phyloP scores from a whole-genome alignment of 768 basidiomycete species.

The Phlebiopsis flavidoalba region DNA sequence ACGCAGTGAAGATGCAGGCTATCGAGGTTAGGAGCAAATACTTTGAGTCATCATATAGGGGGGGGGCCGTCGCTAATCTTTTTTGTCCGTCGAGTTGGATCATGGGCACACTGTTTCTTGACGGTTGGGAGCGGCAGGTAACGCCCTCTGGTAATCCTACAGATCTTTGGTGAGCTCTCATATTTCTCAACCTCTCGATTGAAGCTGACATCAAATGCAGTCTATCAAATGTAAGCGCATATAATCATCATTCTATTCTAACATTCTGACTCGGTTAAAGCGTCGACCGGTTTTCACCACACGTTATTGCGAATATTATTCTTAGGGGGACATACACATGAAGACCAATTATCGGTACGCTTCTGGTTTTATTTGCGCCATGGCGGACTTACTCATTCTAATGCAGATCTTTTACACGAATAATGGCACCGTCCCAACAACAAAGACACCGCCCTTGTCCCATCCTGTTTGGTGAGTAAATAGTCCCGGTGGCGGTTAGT shows the following conservation, averaged over 20 bases:
- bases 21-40: slow-evolving; percentile 46
- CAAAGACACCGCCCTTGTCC: slow-evolving; percentile 48
- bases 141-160: slow-evolving; percentile 61
- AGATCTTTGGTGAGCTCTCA: slow-evolving; percentile 52
- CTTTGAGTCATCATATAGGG: neutral
- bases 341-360: slow-evolving; percentile 62
- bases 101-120: slow-evolving; percentile 53
- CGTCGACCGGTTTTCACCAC: slow-evolving; percentile 73
- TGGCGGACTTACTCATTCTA: neutral
- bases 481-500: neutral
- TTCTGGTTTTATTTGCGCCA: neutral
- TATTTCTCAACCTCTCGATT: slow-evolving; percentile 26
- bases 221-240: slow-evolving; percentile 43
- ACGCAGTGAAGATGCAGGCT: slow-evolving; percentile 72
- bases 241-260: too few relatives aligned
- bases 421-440: slow-evolving; percentile 59
- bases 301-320: slow-evolving; percentile 82
- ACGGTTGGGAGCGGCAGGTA: slow-evolving; percentile 71
- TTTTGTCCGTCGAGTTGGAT: slow-evolving; percentile 38
- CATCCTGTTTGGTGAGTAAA: slow-evolving; percentile 44
- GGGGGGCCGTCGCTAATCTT: too few relatives aligned
- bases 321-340: slow-evolving; percentile 74
- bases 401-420: slow-evolving; percentile 63
- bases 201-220: slow-evolving; percentile 22
- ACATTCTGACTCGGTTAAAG: slow-evolving; percentile 27